Evolutionary conservation across 345 rosid species (phyloP).

Genomic region (Excoecaria agallocha): DNA sequence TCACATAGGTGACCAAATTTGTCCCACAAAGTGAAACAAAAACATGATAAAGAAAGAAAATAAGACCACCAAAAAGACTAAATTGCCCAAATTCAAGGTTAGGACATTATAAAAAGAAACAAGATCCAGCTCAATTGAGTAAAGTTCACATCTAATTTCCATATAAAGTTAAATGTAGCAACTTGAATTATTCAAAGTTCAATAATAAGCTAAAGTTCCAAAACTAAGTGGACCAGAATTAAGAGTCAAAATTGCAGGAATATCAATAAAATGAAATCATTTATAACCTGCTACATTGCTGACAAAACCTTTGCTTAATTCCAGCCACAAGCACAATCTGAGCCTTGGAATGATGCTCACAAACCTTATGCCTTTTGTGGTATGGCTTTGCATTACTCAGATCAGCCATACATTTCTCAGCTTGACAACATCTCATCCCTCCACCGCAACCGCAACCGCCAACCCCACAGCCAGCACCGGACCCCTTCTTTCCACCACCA

Average conservation of each 20-base stretch:
- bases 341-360: slow-evolving; percentile 78
- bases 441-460: slow-evolving; percentile 25
- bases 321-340: slow-evolving; percentile 57
- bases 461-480: neutral
- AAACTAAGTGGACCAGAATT: neutral
- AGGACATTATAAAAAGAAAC: neutral
- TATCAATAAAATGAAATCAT: neutral
- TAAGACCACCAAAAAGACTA: neutral
- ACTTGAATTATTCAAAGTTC: neutral
- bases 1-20: neutral
- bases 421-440: slow-evolving; percentile 52
- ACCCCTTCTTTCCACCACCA: slow-evolving; percentile 20
- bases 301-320: slow-evolving; percentile 65
- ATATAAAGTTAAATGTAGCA: neutral
- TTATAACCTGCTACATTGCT: slow-evolving; percentile 79
- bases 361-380: slow-evolving; percentile 70
- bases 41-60: neutral
- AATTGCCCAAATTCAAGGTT: neutral
- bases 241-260: neutral
- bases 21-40: neutral
- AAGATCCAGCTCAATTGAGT: neutral
- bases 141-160: neutral
- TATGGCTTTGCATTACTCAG: slow-evolving; percentile 55
- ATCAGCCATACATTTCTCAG: slow-evolving; percentile 57
- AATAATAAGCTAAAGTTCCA: slow-evolving; percentile 3